Base-by-base conservation (phyloP, 306 rosid species). In the Canavalia ensiformis region DNA sequence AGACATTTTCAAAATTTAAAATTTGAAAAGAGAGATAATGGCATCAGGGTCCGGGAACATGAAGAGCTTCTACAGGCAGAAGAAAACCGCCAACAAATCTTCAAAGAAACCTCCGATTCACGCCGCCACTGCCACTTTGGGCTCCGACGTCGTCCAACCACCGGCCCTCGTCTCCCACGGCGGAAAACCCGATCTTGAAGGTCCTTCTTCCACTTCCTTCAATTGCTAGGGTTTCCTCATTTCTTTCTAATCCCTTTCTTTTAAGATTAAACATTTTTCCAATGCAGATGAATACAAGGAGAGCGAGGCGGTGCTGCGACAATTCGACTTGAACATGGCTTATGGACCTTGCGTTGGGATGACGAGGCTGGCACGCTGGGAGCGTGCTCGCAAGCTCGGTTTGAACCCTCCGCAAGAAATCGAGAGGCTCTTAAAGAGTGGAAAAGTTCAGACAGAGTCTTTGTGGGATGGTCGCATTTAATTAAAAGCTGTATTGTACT, bases 291-390 rank as follows among this genome's bases (percentile, higher is more conserved):
- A 90, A 44, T 44, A 69, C 78, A 85, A 72, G 0, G 86, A 84
- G 63, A 68, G 30, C 39, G 98, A 94, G 88, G 79, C 56, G 35
- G 4, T 82, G 85, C 1, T 94, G 81, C 90, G 93, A 64, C 91
- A 92, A 66, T 94, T 94, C 51, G 98, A 94, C 84, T 44, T 94
- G 89, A 88, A 94, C 92, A 90, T 76, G 91, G 85, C 87, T 0
- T 94, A 86, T 12, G 98, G 98, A 6, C 98, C 98, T 1, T 94
- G 97, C 75, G 6, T 89, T 4, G 98, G 98, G 42, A 86, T 94
- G 84, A 82, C 87, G 41, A 86, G 98, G 78, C 75, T 84, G 8
- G 87, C 68, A 1, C 87, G 98, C 5, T 94, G 95, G 98, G 95
- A 94, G 79, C 92, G 97, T 8, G 98, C 98, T 5, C 75, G 64